phyloP scores from a whole-genome alignment of 176 grass and related monocot genomes.

The Areca catechu region DNA sequence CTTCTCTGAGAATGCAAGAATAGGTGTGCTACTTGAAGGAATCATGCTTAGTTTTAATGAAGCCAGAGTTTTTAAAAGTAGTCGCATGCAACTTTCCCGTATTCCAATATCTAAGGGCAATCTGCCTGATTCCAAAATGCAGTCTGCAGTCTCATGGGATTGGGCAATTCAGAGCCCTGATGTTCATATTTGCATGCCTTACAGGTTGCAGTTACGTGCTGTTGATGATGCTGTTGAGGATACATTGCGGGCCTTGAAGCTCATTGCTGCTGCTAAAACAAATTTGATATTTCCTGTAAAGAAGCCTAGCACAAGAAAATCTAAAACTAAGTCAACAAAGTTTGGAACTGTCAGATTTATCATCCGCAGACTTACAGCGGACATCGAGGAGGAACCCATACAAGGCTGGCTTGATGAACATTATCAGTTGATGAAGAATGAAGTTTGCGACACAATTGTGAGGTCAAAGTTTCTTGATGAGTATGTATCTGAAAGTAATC shows the following conservation, averaged over 20 bases:
- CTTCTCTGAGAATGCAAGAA: slow-evolving; percentile 97
- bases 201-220: slow-evolving; percentile 87
- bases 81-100: slow-evolving; percentile 72
- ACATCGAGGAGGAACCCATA: slow-evolving; percentile 95
- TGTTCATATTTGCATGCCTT: slow-evolving; percentile 79
- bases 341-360: slow-evolving; percentile 67
- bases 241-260: slow-evolving; percentile 60
- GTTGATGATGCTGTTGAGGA: slow-evolving; percentile 98
- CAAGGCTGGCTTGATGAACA: slow-evolving; percentile 98
- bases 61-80: slow-evolving; percentile 61
- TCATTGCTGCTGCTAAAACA: slow-evolving; percentile 76
- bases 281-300: slow-evolving; percentile 66
- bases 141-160: slow-evolving; percentile 54
- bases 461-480: slow-evolving; percentile 67
- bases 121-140: slow-evolving; percentile 51
- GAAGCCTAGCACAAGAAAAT: slow-evolving; percentile 50
- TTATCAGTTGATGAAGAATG: slow-evolving; percentile 65
- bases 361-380: slow-evolving; percentile 58
- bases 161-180: slow-evolving; percentile 88
- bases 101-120: slow-evolving; percentile 65
- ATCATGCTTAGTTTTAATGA: slow-evolving; percentile 55
- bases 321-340: slow-evolving; percentile 51
- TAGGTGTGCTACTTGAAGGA: slow-evolving; percentile 86
- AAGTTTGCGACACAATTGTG: slow-evolving; percentile 51
- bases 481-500: slow-evolving; percentile 29